A percentile compares a stretch with the other conserved stretches of the same genome.
phyloP scores from a whole-genome alignment of 257 asterid genomes.

The Solanum okadae region DNA sequence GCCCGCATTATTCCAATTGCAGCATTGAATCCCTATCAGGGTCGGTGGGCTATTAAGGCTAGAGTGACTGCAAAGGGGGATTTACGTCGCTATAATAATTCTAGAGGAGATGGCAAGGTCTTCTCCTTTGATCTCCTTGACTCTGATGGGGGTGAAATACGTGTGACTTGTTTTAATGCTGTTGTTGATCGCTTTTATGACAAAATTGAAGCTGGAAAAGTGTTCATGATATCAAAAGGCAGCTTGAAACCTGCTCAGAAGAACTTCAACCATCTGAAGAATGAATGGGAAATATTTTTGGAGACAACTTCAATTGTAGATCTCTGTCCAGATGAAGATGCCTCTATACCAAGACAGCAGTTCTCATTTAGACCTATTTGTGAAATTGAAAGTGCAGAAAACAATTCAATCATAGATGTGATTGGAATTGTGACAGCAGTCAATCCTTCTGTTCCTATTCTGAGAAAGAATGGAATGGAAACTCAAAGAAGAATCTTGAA shows the following conservation, averaged over 20 bases:
- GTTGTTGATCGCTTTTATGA: slow-evolving; percentile 81
- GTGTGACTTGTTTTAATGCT: slow-evolving; percentile 89
- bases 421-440: slow-evolving; percentile 70
- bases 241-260: slow-evolving; percentile 89
- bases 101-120: slow-evolving; percentile 94
- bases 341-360: slow-evolving; percentile 77
- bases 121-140: slow-evolving; percentile 94
- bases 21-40: slow-evolving; percentile 95
- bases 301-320: slow-evolving; percentile 70
- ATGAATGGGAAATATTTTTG: slow-evolving; percentile 86
- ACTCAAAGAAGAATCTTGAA: slow-evolving; percentile 75
- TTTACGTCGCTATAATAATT: slow-evolving; percentile 80
- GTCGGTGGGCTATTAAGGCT: slow-evolving; percentile 98
- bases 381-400: slow-evolving; percentile 73
- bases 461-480: slow-evolving; percentile 98
- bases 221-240: slow-evolving; percentile 85
- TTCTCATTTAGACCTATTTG: slow-evolving; percentile 72
- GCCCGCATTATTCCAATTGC: slow-evolving; percentile 87
- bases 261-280: slow-evolving; percentile 90
- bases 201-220: slow-evolving; percentile 68
- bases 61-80: slow-evolving; percentile 96
- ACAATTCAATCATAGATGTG: slow-evolving; percentile 68
- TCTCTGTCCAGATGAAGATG: slow-evolving; percentile 76
- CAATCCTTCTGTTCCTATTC: slow-evolving; percentile 82
- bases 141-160: slow-evolving; percentile 92